Evolutionary conservation across 352 stramenopile genomes (phyloP).

Genomic region (Pythium biforme): DNA sequence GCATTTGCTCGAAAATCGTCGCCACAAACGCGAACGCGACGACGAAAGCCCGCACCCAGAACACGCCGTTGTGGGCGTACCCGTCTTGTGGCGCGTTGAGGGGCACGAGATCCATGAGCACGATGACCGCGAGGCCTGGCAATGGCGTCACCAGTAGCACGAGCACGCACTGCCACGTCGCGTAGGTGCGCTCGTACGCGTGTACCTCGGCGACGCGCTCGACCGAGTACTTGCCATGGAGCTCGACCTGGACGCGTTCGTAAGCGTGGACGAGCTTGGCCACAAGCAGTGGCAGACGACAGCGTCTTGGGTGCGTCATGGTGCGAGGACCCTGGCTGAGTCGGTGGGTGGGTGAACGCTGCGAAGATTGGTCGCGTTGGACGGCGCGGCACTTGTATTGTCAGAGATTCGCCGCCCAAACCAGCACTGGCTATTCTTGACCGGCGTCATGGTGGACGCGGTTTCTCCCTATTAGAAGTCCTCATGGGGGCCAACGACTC

Average conservation of each 20-base stretch:
- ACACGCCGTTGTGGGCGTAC: neutral
- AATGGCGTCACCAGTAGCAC: neutral
- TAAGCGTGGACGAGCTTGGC: neutral
- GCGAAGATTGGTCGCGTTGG: too few relatives aligned
- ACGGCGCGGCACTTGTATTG: too few relatives aligned
- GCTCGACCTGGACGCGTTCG: conserved; percentile 8
- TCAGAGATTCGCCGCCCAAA: too few relatives aligned
- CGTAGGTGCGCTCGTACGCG: neutral
- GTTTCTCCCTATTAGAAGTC: too few relatives aligned
- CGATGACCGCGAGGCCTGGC: neutral
- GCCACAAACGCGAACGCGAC: neutral
- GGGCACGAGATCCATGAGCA: neutral
- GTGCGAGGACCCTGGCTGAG: too few relatives aligned
- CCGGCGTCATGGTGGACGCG: too few relatives aligned
- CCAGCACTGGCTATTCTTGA: too few relatives aligned
- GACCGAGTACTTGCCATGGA: conserved; percentile 17
- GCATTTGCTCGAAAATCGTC: neutral
- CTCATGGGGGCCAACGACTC: too few relatives aligned
- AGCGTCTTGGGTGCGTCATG: too few relatives aligned
- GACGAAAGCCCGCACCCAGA: conserved; percentile 1
- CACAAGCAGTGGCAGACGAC: neutral
- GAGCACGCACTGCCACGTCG: neutral
- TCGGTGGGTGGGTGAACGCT: too few relatives aligned
- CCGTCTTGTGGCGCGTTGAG: neutral
- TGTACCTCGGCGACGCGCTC: conserved; percentile 1